These are phyloP conservation scores for Pythium guiyangense DNA, from an alignment of 352 stramenopile genomes.

Conservation along the genomic window DNA sequence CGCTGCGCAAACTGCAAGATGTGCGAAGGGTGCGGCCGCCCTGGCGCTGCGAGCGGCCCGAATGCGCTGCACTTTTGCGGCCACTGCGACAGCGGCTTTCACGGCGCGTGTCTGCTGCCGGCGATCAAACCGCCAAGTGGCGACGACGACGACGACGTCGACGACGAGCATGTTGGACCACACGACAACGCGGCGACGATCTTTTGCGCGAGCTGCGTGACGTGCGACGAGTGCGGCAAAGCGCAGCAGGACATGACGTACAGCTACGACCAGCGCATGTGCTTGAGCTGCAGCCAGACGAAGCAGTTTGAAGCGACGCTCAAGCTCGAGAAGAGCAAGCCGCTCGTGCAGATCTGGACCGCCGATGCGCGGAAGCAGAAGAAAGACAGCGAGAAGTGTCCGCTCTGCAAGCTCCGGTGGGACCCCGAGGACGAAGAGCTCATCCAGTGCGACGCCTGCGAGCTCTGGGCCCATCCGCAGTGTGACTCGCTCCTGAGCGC, in stretches of 20 bases:
- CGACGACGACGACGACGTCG: slow-evolving; percentile 2
- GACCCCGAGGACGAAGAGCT: slow-evolving; percentile 67
- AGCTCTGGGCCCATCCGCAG: slow-evolving; percentile 77
- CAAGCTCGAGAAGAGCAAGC: slow-evolving; percentile 43
- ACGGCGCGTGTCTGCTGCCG: slow-evolving; percentile 45
- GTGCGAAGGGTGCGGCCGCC: slow-evolving; percentile 90
- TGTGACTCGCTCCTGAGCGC: slow-evolving; percentile 63
- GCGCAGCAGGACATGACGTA: slow-evolving; percentile 45
- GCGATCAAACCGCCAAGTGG: slow-evolving; percentile 21
- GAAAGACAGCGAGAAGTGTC: slow-evolving; percentile 70
- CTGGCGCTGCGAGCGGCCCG: slow-evolving; percentile 10
- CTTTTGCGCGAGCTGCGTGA: slow-evolving; percentile 66
- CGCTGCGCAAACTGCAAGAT: slow-evolving; percentile 95
- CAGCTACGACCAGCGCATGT: slow-evolving; percentile 56
- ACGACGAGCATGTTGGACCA: neutral
- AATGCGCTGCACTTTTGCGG: slow-evolving; percentile 27
- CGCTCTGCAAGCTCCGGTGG: slow-evolving; percentile 72
- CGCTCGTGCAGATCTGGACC: slow-evolving; percentile 58
- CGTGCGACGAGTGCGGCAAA: slow-evolving; percentile 49
- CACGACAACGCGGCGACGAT: slow-evolving; percentile 13
- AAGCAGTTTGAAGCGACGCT: slow-evolving; percentile 47
- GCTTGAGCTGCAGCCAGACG: slow-evolving; percentile 50
- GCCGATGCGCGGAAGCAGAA: slow-evolving; percentile 39
- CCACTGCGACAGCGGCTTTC: slow-evolving; percentile 52
- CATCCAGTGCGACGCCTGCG: slow-evolving; percentile 86